These are phyloP conservation scores for Apocynum venetum DNA, from an alignment of 257 asterid species.

Conservation along the genomic window DNA sequence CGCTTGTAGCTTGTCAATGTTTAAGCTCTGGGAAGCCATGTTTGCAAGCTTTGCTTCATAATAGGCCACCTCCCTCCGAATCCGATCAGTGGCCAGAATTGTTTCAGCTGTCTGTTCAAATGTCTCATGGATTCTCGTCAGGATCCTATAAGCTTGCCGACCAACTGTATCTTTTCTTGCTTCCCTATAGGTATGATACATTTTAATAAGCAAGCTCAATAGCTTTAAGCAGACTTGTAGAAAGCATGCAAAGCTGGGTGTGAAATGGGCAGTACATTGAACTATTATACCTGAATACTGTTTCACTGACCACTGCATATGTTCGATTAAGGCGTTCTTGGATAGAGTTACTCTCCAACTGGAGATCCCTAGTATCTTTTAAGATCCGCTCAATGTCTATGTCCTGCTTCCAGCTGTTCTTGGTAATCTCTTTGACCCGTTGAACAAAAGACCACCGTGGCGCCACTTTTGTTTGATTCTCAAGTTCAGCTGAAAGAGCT, in stretches of 20 bases:
- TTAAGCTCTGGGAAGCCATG: conserved; percentile 42
- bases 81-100: conserved; percentile 54
- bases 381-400: conserved; percentile 61
- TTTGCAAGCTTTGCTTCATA: conserved; percentile 62
- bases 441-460: conserved; percentile 54
- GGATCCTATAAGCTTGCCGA: conserved; percentile 58
- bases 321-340: conserved; percentile 79
- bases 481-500: conserved; percentile 49
- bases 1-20: conserved; percentile 53
- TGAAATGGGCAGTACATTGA: conserved; percentile 2
- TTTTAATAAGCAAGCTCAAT: not conserved
- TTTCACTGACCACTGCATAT: conserved; percentile 64
- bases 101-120: conserved; percentile 64
- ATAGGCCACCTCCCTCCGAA: conserved; percentile 54
- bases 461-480: conserved; percentile 49
- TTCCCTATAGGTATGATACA: conserved; percentile 42
- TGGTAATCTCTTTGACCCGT: conserved; percentile 73
- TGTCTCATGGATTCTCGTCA: conserved; percentile 57
- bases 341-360: conserved; percentile 72
- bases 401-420: conserved; percentile 80
- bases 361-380: conserved; percentile 79
- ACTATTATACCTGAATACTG: conserved; percentile 53
- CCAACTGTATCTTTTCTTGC: conserved; percentile 68
- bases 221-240: not conserved
- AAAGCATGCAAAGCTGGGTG: not conserved